Conservation (phyloP, 2,329 filamentous ascomycete species). For the Akanthomyces muscarius region DNA sequence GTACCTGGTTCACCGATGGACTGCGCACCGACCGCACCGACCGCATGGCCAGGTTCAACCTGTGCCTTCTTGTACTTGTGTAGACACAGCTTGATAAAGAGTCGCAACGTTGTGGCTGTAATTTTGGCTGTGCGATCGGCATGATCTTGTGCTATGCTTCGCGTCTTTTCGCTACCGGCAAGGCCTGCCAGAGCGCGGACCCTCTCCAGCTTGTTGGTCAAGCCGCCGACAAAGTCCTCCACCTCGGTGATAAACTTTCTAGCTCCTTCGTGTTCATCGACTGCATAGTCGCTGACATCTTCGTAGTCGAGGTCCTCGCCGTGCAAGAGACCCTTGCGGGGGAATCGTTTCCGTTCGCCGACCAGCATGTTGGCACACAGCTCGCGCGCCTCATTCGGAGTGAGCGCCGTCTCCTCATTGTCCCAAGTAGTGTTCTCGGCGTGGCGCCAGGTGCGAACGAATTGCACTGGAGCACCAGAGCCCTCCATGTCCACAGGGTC, state of each 20-base stretch:
- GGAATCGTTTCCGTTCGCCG: constrained; percentile 61
- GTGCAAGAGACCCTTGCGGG: constrained; percentile 57
- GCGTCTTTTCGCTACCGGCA: constrained; percentile 28
- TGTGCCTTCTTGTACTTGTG: constrained; percentile 88
- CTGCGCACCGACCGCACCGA: constrained; percentile 93
- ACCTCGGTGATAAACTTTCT: constrained; percentile 79
- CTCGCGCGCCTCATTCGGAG: constrained; percentile 67
- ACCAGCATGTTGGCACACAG: constrained; percentile 66
- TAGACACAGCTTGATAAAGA: constrained; percentile 78
- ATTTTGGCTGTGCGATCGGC: constrained; percentile 78
- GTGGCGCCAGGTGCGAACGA: constrained; percentile 86
- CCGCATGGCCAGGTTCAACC: constrained; percentile 90
- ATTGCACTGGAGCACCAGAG: constrained; percentile 85
- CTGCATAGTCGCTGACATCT: constrained; percentile 62
- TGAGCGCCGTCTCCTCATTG: constrained; percentile 68
- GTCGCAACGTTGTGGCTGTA: constrained; percentile 65
- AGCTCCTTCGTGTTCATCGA: constrained; percentile 78
- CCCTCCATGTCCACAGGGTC: constrained; percentile 99
- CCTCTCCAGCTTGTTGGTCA: constrained; percentile 57
- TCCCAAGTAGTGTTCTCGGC: constrained; percentile 71
- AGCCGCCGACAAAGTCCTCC: constrained; percentile 62
- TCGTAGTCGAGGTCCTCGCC: constrained; percentile 62
- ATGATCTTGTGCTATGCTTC: constrained; percentile 34
- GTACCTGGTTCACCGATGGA: constrained; percentile 98
- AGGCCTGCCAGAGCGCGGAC: constrained; percentile 51